Evolutionary conservation across 495 filamentous ascomycete genomes (phyloP), one percentile per base, ranked within the genome.

Genomic region (Paragyromitra xinjiangensis): DNA sequence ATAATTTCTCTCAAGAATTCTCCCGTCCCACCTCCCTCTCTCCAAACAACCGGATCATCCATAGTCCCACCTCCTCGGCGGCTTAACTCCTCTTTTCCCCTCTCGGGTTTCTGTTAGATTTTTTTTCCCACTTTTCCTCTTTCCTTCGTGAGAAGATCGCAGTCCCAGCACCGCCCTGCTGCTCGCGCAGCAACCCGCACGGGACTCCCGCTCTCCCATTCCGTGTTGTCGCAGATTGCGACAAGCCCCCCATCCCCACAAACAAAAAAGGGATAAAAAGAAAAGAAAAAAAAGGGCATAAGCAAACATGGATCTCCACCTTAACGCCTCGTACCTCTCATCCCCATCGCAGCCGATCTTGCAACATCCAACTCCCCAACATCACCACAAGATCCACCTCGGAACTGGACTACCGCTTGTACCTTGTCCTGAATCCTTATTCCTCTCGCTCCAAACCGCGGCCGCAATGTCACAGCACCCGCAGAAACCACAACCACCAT

Each of bases 381-480:
- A 78, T 59, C 40, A 64, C 75, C 50, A 58, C 58, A 45, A 65
- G 7, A 66, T 66, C n/a, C 70, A 76, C 42, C 72, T 75, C n/a
- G 59, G 63, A 45, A 72, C 59, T 24, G 51, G 66, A 16, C 39
- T 78, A 6, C 74, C 77, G 11, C 26, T 62, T n/a, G 77, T 78
- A 16, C 77, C 74, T 53, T 79, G 74, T 12, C 77, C 66, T 2
- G 77, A 79, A 45, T 78, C 74, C 0, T 75, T 79, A 26, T 79
- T 78, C 67, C 65, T 64, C 50, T 66, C 69, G 9, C 62, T 78
- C 37, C 63, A 67, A 5, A 42, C 40, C 26, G 34, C 44, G 2
- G 34, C 59, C 14, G 44, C 40, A 19, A 70, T 77, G 76, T 64
- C 64, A 3, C 64, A 64, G 29, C 44, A 63, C 19, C 56, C 67